Base-by-base conservation (phyloP, 2,329 filamentous ascomycete genomes). In the Ophiosphaerella herpotricha region DNA sequence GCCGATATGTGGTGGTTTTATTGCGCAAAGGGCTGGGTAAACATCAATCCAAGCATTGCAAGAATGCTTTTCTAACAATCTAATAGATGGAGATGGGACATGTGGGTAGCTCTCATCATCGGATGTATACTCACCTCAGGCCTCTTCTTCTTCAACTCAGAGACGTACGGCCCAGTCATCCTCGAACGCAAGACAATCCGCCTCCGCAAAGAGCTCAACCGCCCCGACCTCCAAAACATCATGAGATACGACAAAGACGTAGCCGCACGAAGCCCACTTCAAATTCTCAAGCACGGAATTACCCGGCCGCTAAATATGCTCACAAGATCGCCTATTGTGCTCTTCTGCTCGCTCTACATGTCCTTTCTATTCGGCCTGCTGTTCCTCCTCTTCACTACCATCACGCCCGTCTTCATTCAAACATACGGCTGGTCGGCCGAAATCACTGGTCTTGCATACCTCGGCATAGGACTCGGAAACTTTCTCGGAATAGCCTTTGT, bases 101-200 rank as follows among this genome's bases (percentile, higher is more conserved):
- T 72, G 59, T 73, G 69, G 64, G 63, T 73, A 7, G 56, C 67
- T 0, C 57, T 72, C 41, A 70, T 72, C 5, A 61, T 57, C 2
- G 62, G 43, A 2, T 55, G 56, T 4, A 26, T 67, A 7, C 32
- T 72, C 11, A 67, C 65, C 2, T 31, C 29, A 14, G 60, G 66
- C 6, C 61, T 73, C 4, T 55, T 79, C 43, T 46, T 78, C 35
- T 66, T 76, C 52, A 66, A 77, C 57, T 61, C 66, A 11, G 80
- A 83, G 55, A 80, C 79, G 0, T 81, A 82, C 58, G 74, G 74
- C 3, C 71, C 75, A 0, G 62, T 76, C 4, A 63, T 84, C 2
- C 64, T 83, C 7, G 67, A 76, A 32, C 88, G 88, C 63, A 73
- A 73, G 86, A 75, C 89, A 0, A 82, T 80, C 0, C 79, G 79